These are phyloP conservation scores for Datisca glomerata DNA, from an alignment of 306 rosid genomes.

Conservation along the genomic window DNA sequence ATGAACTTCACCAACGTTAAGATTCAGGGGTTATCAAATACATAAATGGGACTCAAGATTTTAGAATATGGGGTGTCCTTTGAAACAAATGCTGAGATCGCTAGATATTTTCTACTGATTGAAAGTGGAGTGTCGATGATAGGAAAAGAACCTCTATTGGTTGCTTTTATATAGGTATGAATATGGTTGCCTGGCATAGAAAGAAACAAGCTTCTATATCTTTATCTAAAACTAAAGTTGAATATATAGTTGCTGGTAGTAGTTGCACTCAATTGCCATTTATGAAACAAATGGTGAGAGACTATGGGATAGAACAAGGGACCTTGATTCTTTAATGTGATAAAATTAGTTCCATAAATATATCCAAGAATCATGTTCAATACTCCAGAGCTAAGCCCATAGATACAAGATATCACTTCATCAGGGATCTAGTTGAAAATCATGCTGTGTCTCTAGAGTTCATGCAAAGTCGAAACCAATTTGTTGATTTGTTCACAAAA, in stretches of 20 bases:
- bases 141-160: too few relatives aligned
- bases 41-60: too few relatives aligned
- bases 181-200: slow-evolving; percentile 7
- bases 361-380: background rate
- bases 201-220: background rate
- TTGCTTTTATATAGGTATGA: too few relatives aligned
- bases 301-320: background rate
- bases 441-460: background rate
- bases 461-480: background rate
- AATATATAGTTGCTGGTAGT: background rate
- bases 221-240: background rate
- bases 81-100: too few relatives aligned
- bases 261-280: background rate
- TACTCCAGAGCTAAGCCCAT: background rate
- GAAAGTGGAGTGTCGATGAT: too few relatives aligned
- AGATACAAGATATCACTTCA: background rate
- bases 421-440: background rate
- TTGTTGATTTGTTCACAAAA: background rate
- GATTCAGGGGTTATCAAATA: too few relatives aligned
- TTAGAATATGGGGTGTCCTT: too few relatives aligned
- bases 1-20: too few relatives aligned
- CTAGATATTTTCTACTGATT: too few relatives aligned
- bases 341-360: background rate
- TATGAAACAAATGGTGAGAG: background rate
- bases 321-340: background rate